These are phyloP conservation scores for Antitrichia curtipendula DNA, from an alignment of 225 moss, liverwort and hornwort species.

Conservation along the genomic window DNA sequence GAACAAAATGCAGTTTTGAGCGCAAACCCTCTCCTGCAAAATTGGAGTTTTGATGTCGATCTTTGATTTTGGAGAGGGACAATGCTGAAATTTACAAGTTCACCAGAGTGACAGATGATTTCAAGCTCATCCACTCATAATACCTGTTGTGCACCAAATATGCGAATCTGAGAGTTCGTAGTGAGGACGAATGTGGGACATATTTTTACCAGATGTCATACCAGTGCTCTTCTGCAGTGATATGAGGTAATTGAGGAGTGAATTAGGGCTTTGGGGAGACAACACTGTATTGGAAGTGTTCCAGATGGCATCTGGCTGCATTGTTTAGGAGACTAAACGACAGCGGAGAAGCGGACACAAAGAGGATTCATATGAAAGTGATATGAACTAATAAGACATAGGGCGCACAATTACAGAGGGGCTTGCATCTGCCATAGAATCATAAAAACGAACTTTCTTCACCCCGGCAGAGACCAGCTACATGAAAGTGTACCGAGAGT, in stretches of 20 bases:
- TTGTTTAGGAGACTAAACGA: background rate
- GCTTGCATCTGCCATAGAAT: background rate
- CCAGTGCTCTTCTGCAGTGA: accelerated
- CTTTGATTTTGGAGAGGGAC: background rate
- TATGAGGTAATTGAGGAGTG: no score
- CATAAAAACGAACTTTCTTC: no score
- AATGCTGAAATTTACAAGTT: accelerated
- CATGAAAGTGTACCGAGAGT: conserved; percentile 9
- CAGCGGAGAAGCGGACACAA: background rate
- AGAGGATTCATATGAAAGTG: background rate
- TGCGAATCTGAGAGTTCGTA: no score
- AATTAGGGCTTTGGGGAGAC: no score
- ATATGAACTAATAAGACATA: background rate
- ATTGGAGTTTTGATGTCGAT: accelerated
- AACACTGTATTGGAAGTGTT: accelerated
- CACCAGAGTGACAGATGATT: accelerated
- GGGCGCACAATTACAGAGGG: background rate
- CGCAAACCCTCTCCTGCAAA: accelerated
- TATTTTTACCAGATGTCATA: no score
- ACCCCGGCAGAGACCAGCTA: background rate
- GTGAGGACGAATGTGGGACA: background rate
- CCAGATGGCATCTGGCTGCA: accelerated
- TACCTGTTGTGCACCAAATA: accelerated
- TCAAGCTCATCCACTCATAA: accelerated
- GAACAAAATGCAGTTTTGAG: background rate